Evolutionary conservation across 495 filamentous ascomycete species (phyloP), one percentile per base, ranked within the genome.

Genomic region (Aspergillus taichungensis): DNA sequence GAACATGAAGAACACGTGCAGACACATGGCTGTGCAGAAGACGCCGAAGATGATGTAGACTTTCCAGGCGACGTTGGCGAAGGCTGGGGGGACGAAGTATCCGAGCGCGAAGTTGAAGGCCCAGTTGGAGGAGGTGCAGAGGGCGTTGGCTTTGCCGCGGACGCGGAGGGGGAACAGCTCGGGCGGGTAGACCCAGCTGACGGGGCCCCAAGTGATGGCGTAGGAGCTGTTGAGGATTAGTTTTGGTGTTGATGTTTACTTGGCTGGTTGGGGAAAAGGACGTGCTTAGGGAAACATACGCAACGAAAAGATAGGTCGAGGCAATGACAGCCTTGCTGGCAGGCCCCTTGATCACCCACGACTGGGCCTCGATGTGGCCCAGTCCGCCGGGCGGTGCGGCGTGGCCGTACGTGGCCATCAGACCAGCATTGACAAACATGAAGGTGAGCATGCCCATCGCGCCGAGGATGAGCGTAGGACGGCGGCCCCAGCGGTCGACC

Each of bases 11-110:
- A 69, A 87, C 30, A 82, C 76, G 49, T 85, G 81, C 29, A 75
- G 63, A 1, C 78, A 75, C 43, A 81, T 82, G 3, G 62, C 72
- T 0, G 79, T 57, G 50, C 83, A 87, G 13, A 88, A 75, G 0
- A 80, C 72, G 2, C 84, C 85, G 43, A 88, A 88, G 48, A 90
- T 80, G 51, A 87, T 82, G 47, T 85, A 87, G 0, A 76, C 69
- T 60, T 80, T 82, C 73, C 82, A 88, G 33, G 72, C 71, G 52
- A 87, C 87, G 59, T 85, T 86, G 45, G 73, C 64, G 60, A 89
- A 84, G 0, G 75, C 80, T 0, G 83, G 80, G 1, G 84, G 81
- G 5, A 83, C 75, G 59, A 87, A 87, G 55, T 83, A 72, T 5
- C 78, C 82, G 4, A 87, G 61, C 0, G 82, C 83, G 52, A 85